Percentiles rank a stretch among this genome's conserved stretches.
phyloP scores from a whole-genome alignment of 768 basidiomycete species.

The Collybia sp. region DNA sequence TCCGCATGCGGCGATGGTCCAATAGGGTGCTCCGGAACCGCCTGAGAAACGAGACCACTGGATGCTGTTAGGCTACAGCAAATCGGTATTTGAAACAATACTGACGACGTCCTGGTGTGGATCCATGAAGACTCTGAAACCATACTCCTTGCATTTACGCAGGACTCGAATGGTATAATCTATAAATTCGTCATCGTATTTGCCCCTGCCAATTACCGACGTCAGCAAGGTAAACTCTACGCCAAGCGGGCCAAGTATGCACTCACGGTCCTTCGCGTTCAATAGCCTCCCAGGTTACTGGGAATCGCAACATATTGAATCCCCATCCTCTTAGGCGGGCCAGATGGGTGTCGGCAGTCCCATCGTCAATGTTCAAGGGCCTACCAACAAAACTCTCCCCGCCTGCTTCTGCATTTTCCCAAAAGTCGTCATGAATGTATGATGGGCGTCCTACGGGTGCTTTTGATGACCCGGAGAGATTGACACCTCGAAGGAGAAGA shows the following conservation, averaged over 20 bases:
- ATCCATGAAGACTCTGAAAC: slow-evolving; percentile 90
- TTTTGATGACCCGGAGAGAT: slow-evolving; percentile 87
- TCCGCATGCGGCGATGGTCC: slow-evolving; percentile 89
- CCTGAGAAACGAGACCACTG: slow-evolving; percentile 96
- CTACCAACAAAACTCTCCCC: slow-evolving; percentile 68
- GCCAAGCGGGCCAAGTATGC: background rate
- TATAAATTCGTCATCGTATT: slow-evolving; percentile 89
- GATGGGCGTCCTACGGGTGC: slow-evolving; percentile 71
- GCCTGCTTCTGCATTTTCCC: slow-evolving; percentile 72
- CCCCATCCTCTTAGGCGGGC: slow-evolving; percentile 89
- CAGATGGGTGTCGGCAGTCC: slow-evolving; percentile 81
- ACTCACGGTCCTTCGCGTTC: slow-evolving; percentile 94
- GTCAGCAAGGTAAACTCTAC: too few species aligned
- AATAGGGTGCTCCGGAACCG: slow-evolving; percentile 92
- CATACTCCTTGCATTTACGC: slow-evolving; percentile 88
- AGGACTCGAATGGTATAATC: slow-evolving; percentile 86
- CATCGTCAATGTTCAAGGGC: slow-evolving; percentile 82
- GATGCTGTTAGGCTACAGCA: too few species aligned
- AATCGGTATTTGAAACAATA: slow-evolving; percentile 7
- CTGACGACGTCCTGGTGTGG: slow-evolving; percentile 94
- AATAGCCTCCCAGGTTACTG: slow-evolving; percentile 92
- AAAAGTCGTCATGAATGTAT: slow-evolving; percentile 68
- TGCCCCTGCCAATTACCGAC: slow-evolving; percentile 47
- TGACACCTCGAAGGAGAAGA: slow-evolving; percentile 88
- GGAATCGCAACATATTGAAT: slow-evolving; percentile 80